Evolutionary conservation across 768 basidiomycete species (phyloP), one percentile per base, ranked within the genome.

Genomic region (Termitomyces heimii): DNA sequence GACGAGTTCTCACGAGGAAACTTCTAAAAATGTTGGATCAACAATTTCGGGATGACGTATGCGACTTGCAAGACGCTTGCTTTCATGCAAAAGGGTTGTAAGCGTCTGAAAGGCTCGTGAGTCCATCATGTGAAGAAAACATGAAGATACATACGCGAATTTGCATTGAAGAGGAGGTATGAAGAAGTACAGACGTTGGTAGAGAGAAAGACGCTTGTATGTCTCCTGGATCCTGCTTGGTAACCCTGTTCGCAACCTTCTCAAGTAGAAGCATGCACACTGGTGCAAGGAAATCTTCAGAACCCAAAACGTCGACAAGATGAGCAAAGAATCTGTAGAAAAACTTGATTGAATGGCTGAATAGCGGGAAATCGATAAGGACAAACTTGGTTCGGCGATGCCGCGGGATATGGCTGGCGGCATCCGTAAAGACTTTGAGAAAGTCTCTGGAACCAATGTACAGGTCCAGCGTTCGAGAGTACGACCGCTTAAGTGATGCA

Each of bases 361-460:
- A 10, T 1, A 31, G 7, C 28, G 9, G 39, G 31, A n/a, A 22
- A 45, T 32, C 31, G 32, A 32, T 7, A 22, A 24, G 31, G 62
- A 53, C 18, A 73, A 84, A 95, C 94, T 87, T 88, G 55, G 89
- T 85, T 45, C 93, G 88, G 24, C 97, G 86, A 70, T 99, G 96
- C 4, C 91, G 85, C 16, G 97, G 97, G 56, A 99, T 83, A 64
- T 98, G 91, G 56, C 83, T 85, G 4, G 89, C 84, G 12, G 97
- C 96, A 68, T 97, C 95, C 0, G 94, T 92, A 72, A 99, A 98
- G 45, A 97, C 86, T 13, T 84, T 85, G 16, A 99, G 70, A 68
- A 98, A 92, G 22, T 93, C 88, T 62, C 84, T 81, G 1, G 92
- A 83, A 5, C 78, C 84, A 35, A 85, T 76, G 58, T 85, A 84